These are phyloP conservation scores for Penicillium polonicum DNA, from an alignment of 2,329 filamentous ascomycete species.

Conservation along the genomic window DNA sequence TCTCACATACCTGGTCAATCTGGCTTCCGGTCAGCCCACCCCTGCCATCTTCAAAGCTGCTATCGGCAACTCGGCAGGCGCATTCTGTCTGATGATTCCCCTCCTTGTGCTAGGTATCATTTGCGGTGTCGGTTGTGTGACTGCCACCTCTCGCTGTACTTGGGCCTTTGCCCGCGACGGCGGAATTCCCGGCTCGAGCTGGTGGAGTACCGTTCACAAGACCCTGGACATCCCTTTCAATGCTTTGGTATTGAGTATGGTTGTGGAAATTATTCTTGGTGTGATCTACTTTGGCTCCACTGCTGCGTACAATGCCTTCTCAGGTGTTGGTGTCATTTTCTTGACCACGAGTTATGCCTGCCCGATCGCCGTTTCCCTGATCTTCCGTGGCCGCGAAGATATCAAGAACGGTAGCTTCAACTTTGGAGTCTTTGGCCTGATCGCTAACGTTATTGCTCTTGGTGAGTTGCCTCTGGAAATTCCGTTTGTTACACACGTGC, in stretches of 20 bases:
- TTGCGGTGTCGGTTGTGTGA: constrained; percentile 67
- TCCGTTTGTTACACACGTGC: too few species aligned
- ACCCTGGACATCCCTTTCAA: constrained; percentile 66
- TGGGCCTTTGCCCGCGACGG: constrained; percentile 73
- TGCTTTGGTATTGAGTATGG: constrained; percentile 65
- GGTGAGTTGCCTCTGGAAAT: constrained; percentile 46
- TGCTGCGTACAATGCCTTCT: constrained; percentile 77
- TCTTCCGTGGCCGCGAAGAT: constrained; percentile 58
- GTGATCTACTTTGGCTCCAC: constrained; percentile 77
- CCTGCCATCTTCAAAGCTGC: constrained; percentile 71
- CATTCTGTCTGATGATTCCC: constrained; percentile 68
- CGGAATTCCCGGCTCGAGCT: constrained; percentile 65
- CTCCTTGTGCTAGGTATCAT: constrained; percentile 70
- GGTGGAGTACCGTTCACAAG: constrained; percentile 65
- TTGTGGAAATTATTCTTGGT: constrained; percentile 68
- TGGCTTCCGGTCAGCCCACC: constrained; percentile 70
- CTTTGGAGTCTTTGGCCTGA: constrained; percentile 60
- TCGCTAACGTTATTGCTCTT: constrained; percentile 64
- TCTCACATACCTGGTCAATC: constrained; percentile 59
- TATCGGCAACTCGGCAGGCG: constrained; percentile 67
- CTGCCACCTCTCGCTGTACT: constrained; percentile 68
- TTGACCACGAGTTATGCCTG: constrained; percentile 68
- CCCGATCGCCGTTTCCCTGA: constrained; percentile 64
- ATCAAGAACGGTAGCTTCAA: constrained; percentile 48
- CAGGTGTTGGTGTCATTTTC: constrained; percentile 74